phyloP scores from a whole-genome alignment of 108 stramenopile genomes.

The Skeletonema tropicum region DNA sequence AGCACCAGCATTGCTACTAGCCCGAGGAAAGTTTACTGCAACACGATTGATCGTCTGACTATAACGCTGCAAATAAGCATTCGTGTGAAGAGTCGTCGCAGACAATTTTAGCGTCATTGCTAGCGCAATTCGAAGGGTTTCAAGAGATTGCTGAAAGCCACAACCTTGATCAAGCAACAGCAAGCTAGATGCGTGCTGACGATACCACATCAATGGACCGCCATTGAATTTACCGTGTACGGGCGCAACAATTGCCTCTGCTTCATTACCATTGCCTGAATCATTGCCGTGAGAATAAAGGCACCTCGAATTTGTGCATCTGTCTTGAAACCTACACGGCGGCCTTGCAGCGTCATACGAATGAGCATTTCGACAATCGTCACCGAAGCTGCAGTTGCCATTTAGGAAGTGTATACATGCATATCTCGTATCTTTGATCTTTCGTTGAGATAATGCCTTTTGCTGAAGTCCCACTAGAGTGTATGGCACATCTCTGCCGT shows the following conservation, averaged over 20 bases:
- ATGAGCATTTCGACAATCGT: constrained; percentile 35
- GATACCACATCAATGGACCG: constrained; percentile 25
- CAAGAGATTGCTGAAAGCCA: constrained; percentile 18
- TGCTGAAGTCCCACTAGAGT: constrained; percentile 23
- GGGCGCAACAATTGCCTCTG: constrained; percentile 6
- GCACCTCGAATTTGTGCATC: constrained; percentile 39
- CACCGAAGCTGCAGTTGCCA: constrained; percentile 34
- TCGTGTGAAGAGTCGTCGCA: background rate
- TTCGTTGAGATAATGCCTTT: constrained; percentile 14
- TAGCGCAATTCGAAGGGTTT: constrained; percentile 10
- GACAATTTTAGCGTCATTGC: background rate
- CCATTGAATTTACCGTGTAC: constrained; percentile 22
- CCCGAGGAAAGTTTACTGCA: constrained; percentile 30
- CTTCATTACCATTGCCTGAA: background rate
- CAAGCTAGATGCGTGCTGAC: constrained; percentile 13
- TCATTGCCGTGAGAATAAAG: constrained; percentile 34
- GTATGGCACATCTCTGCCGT: constrained; percentile 21
- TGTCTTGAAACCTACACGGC: constrained; percentile 25
- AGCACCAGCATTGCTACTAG: constrained; percentile 5
- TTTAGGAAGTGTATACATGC: constrained; percentile 44
- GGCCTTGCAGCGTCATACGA: constrained; percentile 32
- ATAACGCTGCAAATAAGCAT: background rate
- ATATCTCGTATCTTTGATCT: constrained; percentile 8
- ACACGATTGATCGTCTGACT: background rate
- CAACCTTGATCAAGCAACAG: constrained; percentile 17